Evolutionary conservation across 805 yeast genomes (phyloP).

Genomic region (Metschnikowia koreensis): DNA sequence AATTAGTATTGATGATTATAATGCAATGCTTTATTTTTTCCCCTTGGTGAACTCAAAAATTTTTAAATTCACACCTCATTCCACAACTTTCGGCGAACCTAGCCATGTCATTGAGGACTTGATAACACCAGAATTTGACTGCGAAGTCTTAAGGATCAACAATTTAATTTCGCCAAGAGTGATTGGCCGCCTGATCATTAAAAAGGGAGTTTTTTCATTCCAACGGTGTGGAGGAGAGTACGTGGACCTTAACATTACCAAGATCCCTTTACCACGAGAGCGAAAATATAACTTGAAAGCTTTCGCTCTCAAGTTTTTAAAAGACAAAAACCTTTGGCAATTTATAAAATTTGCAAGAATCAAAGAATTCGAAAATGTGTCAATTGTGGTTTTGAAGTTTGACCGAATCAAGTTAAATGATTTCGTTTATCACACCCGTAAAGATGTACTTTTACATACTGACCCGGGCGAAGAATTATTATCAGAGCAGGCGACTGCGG

Average conservation of each 20-base stretch:
- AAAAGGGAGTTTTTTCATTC: background rate
- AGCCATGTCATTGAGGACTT: slow-evolving; percentile 10
- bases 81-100: slow-evolving; percentile 28
- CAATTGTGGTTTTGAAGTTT: slow-evolving; percentile 16
- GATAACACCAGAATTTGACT: background rate
- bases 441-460: slow-evolving; percentile 2
- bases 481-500: background rate
- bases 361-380: slow-evolving; percentile 10
- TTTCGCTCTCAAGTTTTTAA: slow-evolving; percentile 14
- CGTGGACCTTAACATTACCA: background rate
- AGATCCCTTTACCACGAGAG: slow-evolving; percentile 16
- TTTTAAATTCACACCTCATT: slow-evolving; percentile 26
- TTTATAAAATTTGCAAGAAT: slow-evolving; percentile 13
- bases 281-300: slow-evolving; percentile 17
- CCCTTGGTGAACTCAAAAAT: slow-evolving; percentile 27
- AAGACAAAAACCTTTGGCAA: slow-evolving; percentile 9
- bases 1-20: slow-evolving; percentile 28
- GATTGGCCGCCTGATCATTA: slow-evolving; percentile 16
- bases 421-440: slow-evolving; percentile 11
- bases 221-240: slow-evolving; percentile 2
- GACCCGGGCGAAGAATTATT: background rate
- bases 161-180: slow-evolving; percentile 1
- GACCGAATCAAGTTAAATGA: slow-evolving; percentile 15
- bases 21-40: slow-evolving; percentile 29
- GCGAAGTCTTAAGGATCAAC: slow-evolving; percentile 11